Evolutionary conservation across 495 filamentous ascomycete genomes (phyloP).

Genomic region (Neurospora terricola): DNA sequence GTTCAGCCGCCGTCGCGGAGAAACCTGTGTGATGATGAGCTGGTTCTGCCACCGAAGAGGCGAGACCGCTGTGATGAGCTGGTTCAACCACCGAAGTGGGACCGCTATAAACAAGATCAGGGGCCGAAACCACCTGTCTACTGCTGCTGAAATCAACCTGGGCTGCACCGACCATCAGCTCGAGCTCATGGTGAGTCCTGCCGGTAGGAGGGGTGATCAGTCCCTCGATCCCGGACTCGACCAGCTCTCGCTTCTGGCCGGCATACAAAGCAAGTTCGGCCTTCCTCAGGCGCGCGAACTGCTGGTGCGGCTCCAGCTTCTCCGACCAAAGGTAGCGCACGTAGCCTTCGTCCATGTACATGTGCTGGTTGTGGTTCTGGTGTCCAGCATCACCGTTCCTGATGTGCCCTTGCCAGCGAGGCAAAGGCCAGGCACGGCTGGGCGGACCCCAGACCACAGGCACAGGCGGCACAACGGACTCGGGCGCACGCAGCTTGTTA

Average conservation of each 20-base stretch:
- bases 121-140: background rate
- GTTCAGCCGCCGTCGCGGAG: background rate
- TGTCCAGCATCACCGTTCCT: background rate
- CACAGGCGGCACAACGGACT: background rate
- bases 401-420: background rate
- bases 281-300: background rate
- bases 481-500: background rate
- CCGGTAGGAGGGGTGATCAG: background rate
- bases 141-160: background rate
- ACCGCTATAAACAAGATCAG: background rate
- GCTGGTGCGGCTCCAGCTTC: background rate
- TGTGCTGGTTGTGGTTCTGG: background rate
- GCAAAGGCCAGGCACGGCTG: background rate
- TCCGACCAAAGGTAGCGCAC: background rate
- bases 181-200: background rate
- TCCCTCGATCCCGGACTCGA: background rate
- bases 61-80: background rate
- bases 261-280: background rate
- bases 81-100: background rate
- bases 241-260: background rate
- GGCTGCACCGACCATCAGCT: background rate
- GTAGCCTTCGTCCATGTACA: background rate
- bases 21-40: background rate
- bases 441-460: background rate
- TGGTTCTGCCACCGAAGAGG: background rate